These are phyloP conservation scores for Penicillium paradoxum DNA, from an alignment of 495 filamentous ascomycete genomes.

Conservation along the genomic window DNA sequence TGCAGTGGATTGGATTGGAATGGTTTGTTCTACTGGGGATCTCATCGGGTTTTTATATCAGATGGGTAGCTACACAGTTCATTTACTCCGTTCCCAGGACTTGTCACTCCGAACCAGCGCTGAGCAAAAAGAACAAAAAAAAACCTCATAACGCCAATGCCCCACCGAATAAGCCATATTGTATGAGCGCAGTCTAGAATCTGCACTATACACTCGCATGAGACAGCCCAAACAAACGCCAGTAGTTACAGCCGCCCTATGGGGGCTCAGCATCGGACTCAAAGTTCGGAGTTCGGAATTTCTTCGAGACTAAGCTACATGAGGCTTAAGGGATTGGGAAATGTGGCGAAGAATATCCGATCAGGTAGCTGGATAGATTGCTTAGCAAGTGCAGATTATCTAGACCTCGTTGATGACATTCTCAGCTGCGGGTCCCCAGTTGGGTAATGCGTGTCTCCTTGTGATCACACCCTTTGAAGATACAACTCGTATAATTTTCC, in stretches of 20 bases:
- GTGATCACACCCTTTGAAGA: not conserved
- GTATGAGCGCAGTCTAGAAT: slow-evolving; percentile 9
- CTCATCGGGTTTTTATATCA: slow-evolving; percentile 6
- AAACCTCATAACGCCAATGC: slow-evolving; percentile 5
- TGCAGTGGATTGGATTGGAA: not conserved
- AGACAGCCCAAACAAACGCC: slow-evolving; percentile 11
- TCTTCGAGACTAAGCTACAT: not conserved
- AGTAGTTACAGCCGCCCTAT: slow-evolving; percentile 1
- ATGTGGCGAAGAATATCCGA: too few species aligned
- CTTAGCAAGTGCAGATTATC: too few species aligned
- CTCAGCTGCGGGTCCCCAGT: not conserved
- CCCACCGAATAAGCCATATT: slow-evolving; percentile 11
- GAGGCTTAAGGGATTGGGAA: not conserved
- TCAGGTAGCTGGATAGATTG: too few species aligned
- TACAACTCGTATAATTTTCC: not conserved
- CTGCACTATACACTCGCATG: not conserved
- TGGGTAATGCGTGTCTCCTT: not conserved
- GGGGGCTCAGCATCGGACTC: slow-evolving; percentile 10
- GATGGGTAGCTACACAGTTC: slow-evolving; percentile 6
- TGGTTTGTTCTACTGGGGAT: not conserved
- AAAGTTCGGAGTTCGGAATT: slow-evolving; percentile 4
- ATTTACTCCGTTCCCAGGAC: not conserved
- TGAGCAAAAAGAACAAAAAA: not conserved
- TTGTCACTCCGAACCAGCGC: slow-evolving; percentile 12
- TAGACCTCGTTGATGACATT: not conserved